A percentile compares a stretch with the other conserved stretches of the same genome.
Conservation (phyloP, 1,139 yeast genomes). For the Meyerozyma athensensis region DNA sequence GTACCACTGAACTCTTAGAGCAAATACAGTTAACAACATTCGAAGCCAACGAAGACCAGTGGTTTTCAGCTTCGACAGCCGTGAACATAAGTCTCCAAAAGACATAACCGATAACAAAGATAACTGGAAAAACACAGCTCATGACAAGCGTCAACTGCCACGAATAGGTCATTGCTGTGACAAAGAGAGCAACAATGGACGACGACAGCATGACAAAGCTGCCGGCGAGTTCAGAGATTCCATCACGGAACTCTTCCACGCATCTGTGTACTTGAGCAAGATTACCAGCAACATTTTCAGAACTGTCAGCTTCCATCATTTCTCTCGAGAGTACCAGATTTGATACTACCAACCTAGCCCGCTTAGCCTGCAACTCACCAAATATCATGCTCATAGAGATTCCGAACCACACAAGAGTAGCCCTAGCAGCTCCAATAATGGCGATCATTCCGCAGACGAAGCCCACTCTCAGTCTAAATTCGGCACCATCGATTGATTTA, state of each 20-base stretch:
- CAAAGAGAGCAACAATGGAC: constrained; percentile 51
- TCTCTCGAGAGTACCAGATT: constrained; percentile 31
- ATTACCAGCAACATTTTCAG: constrained; percentile 54
- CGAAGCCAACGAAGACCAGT: constrained; percentile 50
- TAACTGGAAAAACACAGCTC: constrained; percentile 66
- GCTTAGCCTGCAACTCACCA: constrained; percentile 66
- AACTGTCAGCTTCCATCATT: constrained; percentile 58
- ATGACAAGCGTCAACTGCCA: constrained; percentile 82
- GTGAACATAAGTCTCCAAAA: constrained; percentile 51
- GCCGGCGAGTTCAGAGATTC: constrained; percentile 66
- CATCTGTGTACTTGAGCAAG: constrained; percentile 66
- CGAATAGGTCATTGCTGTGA: constrained; percentile 68
- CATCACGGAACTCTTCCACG: constrained; percentile 70
- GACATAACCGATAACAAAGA: constrained; percentile 44
- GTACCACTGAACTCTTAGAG: constrained; percentile 53
- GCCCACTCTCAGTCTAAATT: constrained; percentile 42
- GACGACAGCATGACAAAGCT: constrained; percentile 48
- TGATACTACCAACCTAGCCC: constrained; percentile 48
- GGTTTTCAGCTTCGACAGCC: constrained; percentile 56
- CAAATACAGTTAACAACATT: constrained; percentile 69
- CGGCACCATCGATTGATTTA: not conserved
- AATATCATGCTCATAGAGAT: constrained; percentile 60
- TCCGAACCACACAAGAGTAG: constrained; percentile 51
- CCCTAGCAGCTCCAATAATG: constrained; percentile 51
- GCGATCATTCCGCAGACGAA: constrained; percentile 51